Evolutionary conservation across 2,329 filamentous ascomycete genomes (phyloP).

Genomic region (Pseudocercospora ulei): DNA sequence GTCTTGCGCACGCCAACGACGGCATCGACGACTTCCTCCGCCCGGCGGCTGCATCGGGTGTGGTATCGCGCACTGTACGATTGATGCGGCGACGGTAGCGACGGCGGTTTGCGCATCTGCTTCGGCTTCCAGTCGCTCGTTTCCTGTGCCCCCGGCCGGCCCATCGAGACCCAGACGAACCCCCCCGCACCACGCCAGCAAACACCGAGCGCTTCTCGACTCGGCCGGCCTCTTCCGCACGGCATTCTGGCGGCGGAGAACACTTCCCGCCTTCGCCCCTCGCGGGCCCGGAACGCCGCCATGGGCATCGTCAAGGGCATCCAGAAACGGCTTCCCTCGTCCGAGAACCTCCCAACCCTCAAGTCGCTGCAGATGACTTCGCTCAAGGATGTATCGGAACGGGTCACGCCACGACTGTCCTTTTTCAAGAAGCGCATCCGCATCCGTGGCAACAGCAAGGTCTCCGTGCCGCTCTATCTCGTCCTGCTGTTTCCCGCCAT

Average conservation of each 20-base stretch:
- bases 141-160: constrained; percentile 11
- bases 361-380: constrained; percentile 35
- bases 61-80: not conserved
- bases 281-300: constrained; percentile 16
- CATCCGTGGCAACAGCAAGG: constrained; percentile 78
- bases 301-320: constrained; percentile 42
- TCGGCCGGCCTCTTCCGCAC: constrained; percentile 4
- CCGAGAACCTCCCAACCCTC: constrained; percentile 39
- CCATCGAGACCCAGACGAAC: constrained; percentile 8
- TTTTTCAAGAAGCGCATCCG: constrained; percentile 82
- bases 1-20: not conserved
- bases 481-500: constrained; percentile 87
- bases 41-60: not conserved
- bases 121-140: constrained; percentile 20
- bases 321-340: constrained; percentile 40
- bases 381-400: constrained; percentile 37
- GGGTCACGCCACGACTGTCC: constrained; percentile 50
- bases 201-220: no score
- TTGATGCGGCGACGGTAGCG: constrained; percentile 16
- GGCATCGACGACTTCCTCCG: not conserved
- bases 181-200: constrained; percentile 3
- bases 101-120: constrained; percentile 7
- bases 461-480: constrained; percentile 85
- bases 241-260: constrained; percentile 16
- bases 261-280: constrained; percentile 19